Percentiles rank a stretch among this genome's conserved stretches.
phyloP scores from a whole-genome alignment of 768 basidiomycete species.

The Boletus huronensis region DNA sequence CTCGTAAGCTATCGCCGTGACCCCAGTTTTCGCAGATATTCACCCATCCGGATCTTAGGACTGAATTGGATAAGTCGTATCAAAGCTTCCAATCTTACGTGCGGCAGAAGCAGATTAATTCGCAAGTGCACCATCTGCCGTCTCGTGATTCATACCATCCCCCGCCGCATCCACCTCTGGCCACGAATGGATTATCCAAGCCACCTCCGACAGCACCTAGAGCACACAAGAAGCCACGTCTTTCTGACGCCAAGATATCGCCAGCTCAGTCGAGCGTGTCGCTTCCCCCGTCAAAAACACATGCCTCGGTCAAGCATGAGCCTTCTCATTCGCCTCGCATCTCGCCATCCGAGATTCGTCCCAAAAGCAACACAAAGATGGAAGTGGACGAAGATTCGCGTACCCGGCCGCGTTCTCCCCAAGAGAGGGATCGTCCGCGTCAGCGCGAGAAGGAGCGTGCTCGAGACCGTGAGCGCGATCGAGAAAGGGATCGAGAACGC shows the following conservation, averaged over 20 bases:
- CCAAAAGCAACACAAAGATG: conserved; percentile 40
- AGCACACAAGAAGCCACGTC: conserved; percentile 74
- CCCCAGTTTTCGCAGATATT: conserved; percentile 8
- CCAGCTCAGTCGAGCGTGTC: conserved; percentile 32
- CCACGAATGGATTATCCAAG: conserved; percentile 40
- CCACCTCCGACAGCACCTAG: conserved; percentile 76
- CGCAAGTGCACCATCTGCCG: conserved; percentile 31
- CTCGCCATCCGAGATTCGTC: conserved; percentile 26
- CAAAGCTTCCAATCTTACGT: conserved; percentile 51
- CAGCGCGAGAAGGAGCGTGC: conserved; percentile 36
- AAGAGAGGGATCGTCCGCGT: conserved; percentile 39
- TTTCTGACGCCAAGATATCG: conserved; percentile 50
- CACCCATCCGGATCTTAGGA: conserved; percentile 39
- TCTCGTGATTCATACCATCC: conserved; percentile 46
- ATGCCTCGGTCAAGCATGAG: conserved; percentile 22
- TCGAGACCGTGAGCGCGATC: conserved; percentile 35
- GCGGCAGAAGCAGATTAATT: conserved; percentile 38
- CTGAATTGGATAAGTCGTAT: conserved; percentile 75
- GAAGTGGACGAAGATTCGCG: conserved; percentile 55
- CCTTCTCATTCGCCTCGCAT: conserved; percentile 30
- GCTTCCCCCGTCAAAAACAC: conserved; percentile 27
- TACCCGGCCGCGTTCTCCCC: conserved; percentile 41
- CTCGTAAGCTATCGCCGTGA: conserved; percentile 51
- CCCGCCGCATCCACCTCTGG: conserved; percentile 28
- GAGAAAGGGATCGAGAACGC: conserved; percentile 35